Conservation (phyloP, 75 land plant genomes). For the Sequoia sempervirens region DNA sequence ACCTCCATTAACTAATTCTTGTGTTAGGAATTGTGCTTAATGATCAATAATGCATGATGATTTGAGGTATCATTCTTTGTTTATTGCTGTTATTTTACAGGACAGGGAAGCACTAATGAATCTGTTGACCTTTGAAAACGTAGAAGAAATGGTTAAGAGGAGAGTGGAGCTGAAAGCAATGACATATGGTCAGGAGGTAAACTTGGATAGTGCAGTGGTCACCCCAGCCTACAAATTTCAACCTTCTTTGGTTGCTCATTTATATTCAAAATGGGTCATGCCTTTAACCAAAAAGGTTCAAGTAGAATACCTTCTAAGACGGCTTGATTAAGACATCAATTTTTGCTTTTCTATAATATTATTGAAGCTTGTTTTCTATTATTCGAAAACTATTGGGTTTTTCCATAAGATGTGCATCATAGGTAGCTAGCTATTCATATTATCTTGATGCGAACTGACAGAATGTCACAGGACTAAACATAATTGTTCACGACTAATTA, state of each 20-base stretch:
- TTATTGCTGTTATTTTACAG: conserved; percentile 31
- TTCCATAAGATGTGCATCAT: background rate
- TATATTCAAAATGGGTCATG: conserved; percentile 94
- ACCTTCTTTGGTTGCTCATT: conserved; percentile 66
- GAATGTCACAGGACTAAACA: background rate
- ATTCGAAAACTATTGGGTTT: background rate
- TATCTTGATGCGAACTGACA: background rate
- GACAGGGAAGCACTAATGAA: conserved; percentile 70
- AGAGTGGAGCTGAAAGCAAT: conserved; percentile 84
- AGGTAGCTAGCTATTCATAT: background rate
- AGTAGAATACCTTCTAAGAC: conserved; percentile 75
- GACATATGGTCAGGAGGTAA: conserved; percentile 71
- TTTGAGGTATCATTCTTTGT: background rate
- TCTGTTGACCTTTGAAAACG: conserved; percentile 74
- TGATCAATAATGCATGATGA: background rate
- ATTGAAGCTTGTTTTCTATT: background rate
- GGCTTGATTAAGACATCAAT: conserved; percentile 49
- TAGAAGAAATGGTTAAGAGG: conserved; percentile 67
- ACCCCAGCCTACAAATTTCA: conserved; percentile 59
- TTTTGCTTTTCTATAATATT: background rate
- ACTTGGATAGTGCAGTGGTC: conserved; percentile 1
- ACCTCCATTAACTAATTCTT: background rate
- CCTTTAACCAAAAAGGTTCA: conserved; percentile 94
- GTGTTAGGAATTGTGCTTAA: background rate
- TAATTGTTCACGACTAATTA: background rate